Conservation (phyloP, 2,329 filamentous ascomycete species). For the Aureobasidium sp. region DNA sequence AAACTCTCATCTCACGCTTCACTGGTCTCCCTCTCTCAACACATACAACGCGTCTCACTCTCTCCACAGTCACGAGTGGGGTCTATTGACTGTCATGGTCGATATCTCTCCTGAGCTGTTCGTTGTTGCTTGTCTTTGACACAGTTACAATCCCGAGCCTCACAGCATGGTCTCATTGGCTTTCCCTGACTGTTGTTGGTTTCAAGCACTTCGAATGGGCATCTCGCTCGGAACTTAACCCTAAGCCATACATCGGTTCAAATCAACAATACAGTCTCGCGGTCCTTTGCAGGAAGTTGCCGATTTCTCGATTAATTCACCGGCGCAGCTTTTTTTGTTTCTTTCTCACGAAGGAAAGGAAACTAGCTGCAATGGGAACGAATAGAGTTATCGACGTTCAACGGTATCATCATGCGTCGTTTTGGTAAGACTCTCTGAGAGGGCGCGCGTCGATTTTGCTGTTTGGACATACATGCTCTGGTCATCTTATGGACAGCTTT, state of each 20-base stretch:
- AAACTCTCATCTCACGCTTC: not conserved
- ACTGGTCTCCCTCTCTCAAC: slow-evolving; percentile 3
- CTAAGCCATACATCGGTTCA: slow-evolving; percentile 71
- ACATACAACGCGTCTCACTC: slow-evolving; percentile 56
- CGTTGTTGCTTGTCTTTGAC: slow-evolving; percentile 23
- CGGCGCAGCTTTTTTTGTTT: not conserved
- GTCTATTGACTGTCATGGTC: slow-evolving; percentile 57
- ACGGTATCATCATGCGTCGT: slow-evolving; percentile 59
- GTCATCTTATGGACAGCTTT: slow-evolving; percentile 50
- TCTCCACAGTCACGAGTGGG: slow-evolving; percentile 67
- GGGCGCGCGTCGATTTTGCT: slow-evolving; percentile 66
- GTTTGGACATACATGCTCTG: slow-evolving; percentile 66
- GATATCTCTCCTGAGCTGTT: slow-evolving; percentile 30
- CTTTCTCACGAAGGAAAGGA: not conserved
- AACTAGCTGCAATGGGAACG: slow-evolving; percentile 14
- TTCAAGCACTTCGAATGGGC: slow-evolving; percentile 42
- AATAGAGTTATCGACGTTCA: slow-evolving; percentile 26
- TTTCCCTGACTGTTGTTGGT: slow-evolving; percentile 8
- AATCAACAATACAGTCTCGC: slow-evolving; percentile 26
- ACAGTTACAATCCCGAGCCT: slow-evolving; percentile 51
- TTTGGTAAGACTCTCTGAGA: slow-evolving; percentile 66
- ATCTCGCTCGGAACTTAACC: slow-evolving; percentile 88
- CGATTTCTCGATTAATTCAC: slow-evolving; percentile 57
- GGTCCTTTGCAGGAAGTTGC: slow-evolving; percentile 47
- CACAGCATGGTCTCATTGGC: slow-evolving; percentile 42